These are phyloP conservation scores for Verticillium nubilum DNA, from an alignment of 2,329 filamentous ascomycete genomes.

Conservation along the genomic window DNA sequence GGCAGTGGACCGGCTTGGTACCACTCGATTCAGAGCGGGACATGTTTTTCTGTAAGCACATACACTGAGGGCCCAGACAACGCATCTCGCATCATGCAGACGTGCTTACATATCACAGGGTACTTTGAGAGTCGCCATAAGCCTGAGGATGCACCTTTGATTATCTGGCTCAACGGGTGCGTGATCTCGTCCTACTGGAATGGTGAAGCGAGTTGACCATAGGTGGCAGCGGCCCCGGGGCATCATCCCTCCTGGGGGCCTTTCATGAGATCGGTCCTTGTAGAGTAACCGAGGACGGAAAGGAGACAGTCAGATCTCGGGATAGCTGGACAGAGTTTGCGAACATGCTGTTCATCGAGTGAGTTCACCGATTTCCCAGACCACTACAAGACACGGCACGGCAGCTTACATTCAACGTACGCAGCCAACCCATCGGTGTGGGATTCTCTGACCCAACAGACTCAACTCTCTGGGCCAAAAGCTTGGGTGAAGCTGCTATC, in stretches of 20 bases:
- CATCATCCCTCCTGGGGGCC: constrained; percentile 2
- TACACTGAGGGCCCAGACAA: too few relatives aligned
- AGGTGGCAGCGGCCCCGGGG: constrained; percentile 2
- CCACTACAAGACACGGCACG: too few relatives aligned
- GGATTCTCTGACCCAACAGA: constrained; percentile 10
- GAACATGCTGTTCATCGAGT: constrained; percentile 1
- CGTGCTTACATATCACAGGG: not conserved
- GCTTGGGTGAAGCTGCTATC: constrained; percentile 7
- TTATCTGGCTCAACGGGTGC: constrained; percentile 7
- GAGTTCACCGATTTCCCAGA: too few relatives aligned
- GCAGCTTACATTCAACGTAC: too few relatives aligned
- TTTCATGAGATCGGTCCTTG: constrained; percentile 11
- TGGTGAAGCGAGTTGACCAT: not conserved
- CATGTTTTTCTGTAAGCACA: constrained; percentile 6
- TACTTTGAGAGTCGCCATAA: constrained; percentile 2
- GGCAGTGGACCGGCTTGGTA: constrained; percentile 1
- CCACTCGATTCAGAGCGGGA: not conserved
- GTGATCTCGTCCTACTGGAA: not conserved
- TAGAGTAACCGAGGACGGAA: not conserved
- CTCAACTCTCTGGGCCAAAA: constrained; percentile 10
- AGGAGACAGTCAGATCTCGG: not conserved
- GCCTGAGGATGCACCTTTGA: constrained; percentile 1
- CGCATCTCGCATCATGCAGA: not conserved
- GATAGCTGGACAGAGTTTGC: not conserved
- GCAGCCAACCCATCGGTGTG: constrained; percentile 14